Evolutionary conservation across 148 eudicot genomes (phyloP), one percentile per base, ranked within the genome.

Genomic region (Polygonum maritimum): DNA sequence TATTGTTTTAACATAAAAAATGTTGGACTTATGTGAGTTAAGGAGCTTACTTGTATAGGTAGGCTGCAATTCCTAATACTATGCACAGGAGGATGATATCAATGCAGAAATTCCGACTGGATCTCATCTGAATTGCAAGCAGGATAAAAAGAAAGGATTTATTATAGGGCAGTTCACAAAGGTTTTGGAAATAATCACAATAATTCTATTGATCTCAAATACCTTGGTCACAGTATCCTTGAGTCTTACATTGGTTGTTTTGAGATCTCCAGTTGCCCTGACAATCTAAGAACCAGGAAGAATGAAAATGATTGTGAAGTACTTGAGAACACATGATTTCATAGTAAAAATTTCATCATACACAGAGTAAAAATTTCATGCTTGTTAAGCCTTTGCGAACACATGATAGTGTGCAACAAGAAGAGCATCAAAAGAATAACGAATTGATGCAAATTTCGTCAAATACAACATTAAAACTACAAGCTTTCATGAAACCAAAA

Each of bases 51-150:
- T 86, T 87, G 88, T 89, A 89, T 57, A 89, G 75, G 82, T 86
- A 89, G 5, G 82, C 81, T 71, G 91, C 93, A 69, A 89, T 87
- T 33, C 93, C 91, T 31, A 89, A 79, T 73, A 89, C 86, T 57
- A 89, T 48, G 70, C 84, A 83, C 71, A 89, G 35, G 78, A 87
- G 87, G 62, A 86, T 74, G 71, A 89, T 84, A 65, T 89, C 93
- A 19, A 87, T 80, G 84, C 93, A 87, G 78, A 89, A 89, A 77
- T 89, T 89, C 75, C 89, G 90, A 79, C 88, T 89, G 65, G 89
- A 84, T 55, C 93, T 83, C 78, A 86, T 85, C 93, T 89, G 89
- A 75, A 84, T 81, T 7, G 76, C 69, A 63, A 63, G 12, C 36
- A 63, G 16, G 69, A 63, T 63, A 63, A 2, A 2, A 63, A 63